Base-by-base conservation (phyloP, 768 basidiomycete genomes). In the Austroboletus festivus region DNA sequence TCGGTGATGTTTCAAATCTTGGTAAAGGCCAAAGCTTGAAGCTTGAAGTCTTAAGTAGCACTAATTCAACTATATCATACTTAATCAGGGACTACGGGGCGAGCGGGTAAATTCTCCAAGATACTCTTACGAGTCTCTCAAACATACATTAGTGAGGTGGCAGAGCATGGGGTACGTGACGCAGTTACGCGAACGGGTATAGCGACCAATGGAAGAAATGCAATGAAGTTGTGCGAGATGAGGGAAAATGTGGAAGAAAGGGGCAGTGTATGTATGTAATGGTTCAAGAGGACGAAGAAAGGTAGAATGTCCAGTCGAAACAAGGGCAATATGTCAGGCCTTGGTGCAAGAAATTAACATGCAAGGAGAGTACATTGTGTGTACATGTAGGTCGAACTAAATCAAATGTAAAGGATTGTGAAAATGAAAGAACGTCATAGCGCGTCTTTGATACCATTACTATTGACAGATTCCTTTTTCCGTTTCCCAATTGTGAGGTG, bases 391-490 rank as follows among this genome's bases (percentile, higher is more conserved):
- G 52, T 57, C 48, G 43, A 45, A 50, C 50, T 40, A 57, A 62
- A 42, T 57, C 52, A 58, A 52, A 46, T 50, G 26, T 28, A 44
- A n/a, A n/a, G n/a, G n/a, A n/a, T n/a, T 46, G 46, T 31, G 35
- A 24, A 45, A 51, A 50, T 6, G 57, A 58, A 46, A 20, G 45
- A 42, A 50, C 47, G 52, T 64, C 53, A 64, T 50, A 56, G 53
- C 38, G 42, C 42, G 53, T 73, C 78, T 58, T 79, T 78, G 49
- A 74, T 55, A 57, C 72, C 76, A 56, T 71, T 71, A 52, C 73
- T 78, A 53, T 71, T 66, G 47, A 61, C 60, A 33, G 80, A 77
- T 53, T 77, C 79, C 60, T 76, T 78, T 68, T 80, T 83, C 71
- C 73, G 68, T 58, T 68, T 68, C 28, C 70, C 71, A 30, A 71